Conservation (phyloP, 176 grass and related monocot species). For the Cymbopogon citratus region DNA sequence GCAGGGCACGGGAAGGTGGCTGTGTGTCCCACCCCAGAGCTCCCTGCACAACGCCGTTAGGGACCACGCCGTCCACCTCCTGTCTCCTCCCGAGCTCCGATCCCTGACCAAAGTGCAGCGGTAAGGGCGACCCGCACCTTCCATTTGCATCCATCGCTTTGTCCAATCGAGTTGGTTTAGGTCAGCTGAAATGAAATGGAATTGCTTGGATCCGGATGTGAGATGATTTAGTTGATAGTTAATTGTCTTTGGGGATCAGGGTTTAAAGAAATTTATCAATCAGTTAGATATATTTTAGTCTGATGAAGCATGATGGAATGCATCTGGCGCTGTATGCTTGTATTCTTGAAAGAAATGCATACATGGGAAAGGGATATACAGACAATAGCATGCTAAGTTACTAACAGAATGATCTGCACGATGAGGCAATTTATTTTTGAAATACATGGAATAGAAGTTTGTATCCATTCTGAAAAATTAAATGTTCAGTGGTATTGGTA, state of each 20-base stretch:
- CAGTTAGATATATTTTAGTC: neutral
- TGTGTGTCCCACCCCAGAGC: neutral
- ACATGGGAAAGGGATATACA: neutral
- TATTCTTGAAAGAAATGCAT: neutral
- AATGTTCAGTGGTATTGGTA: neutral
- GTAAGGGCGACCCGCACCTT: neutral
- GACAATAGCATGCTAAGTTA: neutral
- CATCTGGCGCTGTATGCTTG: neutral
- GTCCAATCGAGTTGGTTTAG: neutral
- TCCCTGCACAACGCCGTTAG: neutral
- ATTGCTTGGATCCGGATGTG: neutral
- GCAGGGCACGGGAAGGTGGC: neutral
- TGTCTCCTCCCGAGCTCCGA: neutral
- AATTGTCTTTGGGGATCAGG: neutral
- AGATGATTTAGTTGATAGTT: neutral
- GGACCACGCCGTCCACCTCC: neutral
- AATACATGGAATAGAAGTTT: neutral
- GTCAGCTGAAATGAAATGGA: neutral
- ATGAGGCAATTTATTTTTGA: neutral
- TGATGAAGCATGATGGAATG: neutral
- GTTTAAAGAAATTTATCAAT: neutral
- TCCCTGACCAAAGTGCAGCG: neutral
- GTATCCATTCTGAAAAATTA: neutral
- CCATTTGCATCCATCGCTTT: neutral
- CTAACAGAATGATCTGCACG: neutral